Conservation (phyloP, 2,329 filamentous ascomycete species). For the Pseudonectria buxi region DNA sequence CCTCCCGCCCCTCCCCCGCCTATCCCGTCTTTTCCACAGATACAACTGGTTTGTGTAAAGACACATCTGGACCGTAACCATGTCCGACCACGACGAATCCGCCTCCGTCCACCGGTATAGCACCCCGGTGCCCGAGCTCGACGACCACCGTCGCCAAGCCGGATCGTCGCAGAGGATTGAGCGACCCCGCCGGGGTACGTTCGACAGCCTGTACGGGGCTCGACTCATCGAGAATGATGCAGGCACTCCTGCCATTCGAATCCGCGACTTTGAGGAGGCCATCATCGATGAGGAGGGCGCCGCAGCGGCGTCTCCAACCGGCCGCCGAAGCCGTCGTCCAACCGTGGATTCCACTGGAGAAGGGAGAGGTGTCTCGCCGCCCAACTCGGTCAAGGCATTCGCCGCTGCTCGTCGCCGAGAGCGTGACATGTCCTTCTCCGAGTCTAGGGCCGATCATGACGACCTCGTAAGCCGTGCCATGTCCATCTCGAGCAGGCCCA, state of each 20-base stretch:
- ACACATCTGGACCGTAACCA: slow-evolving; percentile 28
- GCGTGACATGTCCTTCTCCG: slow-evolving; percentile 57
- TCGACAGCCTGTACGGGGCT: slow-evolving; percentile 60
- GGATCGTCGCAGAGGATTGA: slow-evolving; percentile 54
- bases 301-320: slow-evolving; percentile 36
- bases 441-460: slow-evolving; percentile 33
- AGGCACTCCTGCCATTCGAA: slow-evolving; percentile 34
- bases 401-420: slow-evolving; percentile 83
- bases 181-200: slow-evolving; percentile 61
- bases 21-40: slow-evolving; percentile 2
- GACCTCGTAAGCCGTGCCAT: slow-evolving; percentile 59
- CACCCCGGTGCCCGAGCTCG: slow-evolving; percentile 71
- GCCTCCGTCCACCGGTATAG: slow-evolving; percentile 58
- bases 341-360: slow-evolving; percentile 50
- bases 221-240: slow-evolving; percentile 38
- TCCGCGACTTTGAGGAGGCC: slow-evolving; percentile 83
- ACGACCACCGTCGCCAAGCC: slow-evolving; percentile 74
- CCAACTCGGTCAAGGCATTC: slow-evolving; percentile 96
- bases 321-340: slow-evolving; percentile 44
- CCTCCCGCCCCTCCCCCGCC: slow-evolving; percentile 5
- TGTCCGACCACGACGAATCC: slow-evolving; percentile 62
- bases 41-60: neutral
- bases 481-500: slow-evolving; percentile 61
- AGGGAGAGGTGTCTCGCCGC: slow-evolving; percentile 72
- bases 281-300: slow-evolving; percentile 67